Evolutionary conservation across 2,329 filamentous ascomycete species (phyloP), one percentile per base, ranked within the genome.

Genomic region (Epichloe scottii): DNA sequence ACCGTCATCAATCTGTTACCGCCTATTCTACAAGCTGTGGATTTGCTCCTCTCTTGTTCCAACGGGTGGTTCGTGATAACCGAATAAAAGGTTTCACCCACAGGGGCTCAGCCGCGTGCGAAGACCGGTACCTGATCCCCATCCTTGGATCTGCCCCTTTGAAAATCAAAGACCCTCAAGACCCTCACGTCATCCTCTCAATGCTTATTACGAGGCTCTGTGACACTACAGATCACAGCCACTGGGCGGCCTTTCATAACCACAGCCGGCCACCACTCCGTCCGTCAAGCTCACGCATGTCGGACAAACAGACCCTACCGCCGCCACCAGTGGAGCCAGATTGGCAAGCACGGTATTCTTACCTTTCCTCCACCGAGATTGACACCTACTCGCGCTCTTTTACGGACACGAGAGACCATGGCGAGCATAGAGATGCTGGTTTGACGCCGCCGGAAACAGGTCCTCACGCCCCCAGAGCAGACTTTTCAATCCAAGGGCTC

Each of bases 271-370:
- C 67, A 52, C 67, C 71, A 57, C 67, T 68, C 59, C 73, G 72
- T 58, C 60, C 69, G 51, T 64, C 71, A 54, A 68, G 69, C 59
- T 65, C 72, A 71, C 77, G 76, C 67, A 80, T 80, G 77, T 78
- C 77, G 69, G 76, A 73, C 67, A 64, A 68, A 60, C 78, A 74
- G 67, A 72, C 75, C 61, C 60, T 71, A 54, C 71, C 73, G 57
- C 64, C 75, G 57, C 64, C 75, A 64, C 71, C 74, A 60, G 71
- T 75, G 61, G 74, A 76, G 68, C 69, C 75, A 58, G 74, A 76
- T 65, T 79, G 77, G 77, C 75, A 76, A 63, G 72, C 72, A 54
- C 73, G 76, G 62, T 76, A 76, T 63, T 71, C 74, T 23, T 76
- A 75, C 58, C 64, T 75, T 51, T 66, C 73, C 33, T 69, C 71